phyloP scores from a whole-genome alignment of 345 rosid species.

The Syzygium oleosum region DNA sequence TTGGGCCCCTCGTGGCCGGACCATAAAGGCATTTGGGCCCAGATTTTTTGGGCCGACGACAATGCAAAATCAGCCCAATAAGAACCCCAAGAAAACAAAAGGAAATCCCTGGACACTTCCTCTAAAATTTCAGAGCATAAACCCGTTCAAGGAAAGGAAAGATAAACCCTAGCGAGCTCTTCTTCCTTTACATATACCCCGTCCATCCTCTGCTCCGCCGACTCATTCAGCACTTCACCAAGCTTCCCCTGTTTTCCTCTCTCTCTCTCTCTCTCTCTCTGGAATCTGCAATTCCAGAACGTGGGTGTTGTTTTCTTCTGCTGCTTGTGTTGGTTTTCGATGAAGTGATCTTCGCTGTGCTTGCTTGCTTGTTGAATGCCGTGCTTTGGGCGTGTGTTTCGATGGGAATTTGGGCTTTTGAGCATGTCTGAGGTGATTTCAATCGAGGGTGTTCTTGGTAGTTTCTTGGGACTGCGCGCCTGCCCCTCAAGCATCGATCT shows the following conservation, averaged over 20 bases:
- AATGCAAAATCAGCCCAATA: neutral
- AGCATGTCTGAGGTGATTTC: neutral
- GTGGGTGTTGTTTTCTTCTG: neutral
- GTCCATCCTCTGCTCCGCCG: neutral
- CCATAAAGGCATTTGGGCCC: neutral
- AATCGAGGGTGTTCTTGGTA: neutral
- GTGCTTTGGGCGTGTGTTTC: neutral
- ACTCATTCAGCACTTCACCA: neutral
- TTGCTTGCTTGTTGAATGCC: neutral
- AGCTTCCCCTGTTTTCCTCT: neutral
- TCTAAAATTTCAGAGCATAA: neutral
- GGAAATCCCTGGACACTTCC: neutral
- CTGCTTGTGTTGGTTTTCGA: neutral
- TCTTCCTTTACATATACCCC: neutral
- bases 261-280: neutral
- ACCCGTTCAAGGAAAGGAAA: neutral
- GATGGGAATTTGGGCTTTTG: neutral
- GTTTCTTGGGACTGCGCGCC: neutral
- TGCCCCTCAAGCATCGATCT: neutral
- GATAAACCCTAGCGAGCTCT: neutral
- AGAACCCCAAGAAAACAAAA: neutral
- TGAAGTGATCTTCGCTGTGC: neutral
- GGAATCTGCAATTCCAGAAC: neutral
- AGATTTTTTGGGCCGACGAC: neutral
- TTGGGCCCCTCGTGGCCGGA: neutral